phyloP scores from a whole-genome alignment of 768 basidiomycete genomes.

The Russula brevipes region DNA sequence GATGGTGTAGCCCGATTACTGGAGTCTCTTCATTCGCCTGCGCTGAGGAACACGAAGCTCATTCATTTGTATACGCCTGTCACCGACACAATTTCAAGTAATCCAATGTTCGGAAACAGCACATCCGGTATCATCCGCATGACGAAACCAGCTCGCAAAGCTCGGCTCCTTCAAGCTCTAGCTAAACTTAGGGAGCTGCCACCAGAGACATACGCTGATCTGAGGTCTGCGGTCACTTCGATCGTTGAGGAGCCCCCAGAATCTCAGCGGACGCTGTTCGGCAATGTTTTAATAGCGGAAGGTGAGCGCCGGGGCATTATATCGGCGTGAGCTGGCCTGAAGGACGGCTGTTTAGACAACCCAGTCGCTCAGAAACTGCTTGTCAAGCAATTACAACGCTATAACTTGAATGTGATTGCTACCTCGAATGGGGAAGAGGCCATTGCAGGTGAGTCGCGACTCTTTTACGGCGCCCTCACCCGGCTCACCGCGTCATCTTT shows the following conservation, averaged over 20 bases:
- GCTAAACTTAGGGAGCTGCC: slow-evolving; percentile 54
- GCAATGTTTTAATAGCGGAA: slow-evolving; percentile 69
- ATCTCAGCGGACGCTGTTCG: slow-evolving; percentile 52
- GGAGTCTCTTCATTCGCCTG: slow-evolving; percentile 35
- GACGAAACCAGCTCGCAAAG: slow-evolving; percentile 65
- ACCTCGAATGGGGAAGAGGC: slow-evolving; percentile 69
- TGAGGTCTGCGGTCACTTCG: slow-evolving; percentile 37
- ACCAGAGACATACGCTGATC: slow-evolving; percentile 37
- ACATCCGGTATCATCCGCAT: slow-evolving; percentile 57
- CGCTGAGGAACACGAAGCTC: slow-evolving; percentile 53
- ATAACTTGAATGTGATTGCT: slow-evolving; percentile 54
- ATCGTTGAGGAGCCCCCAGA: slow-evolving; percentile 44
- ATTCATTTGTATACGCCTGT: slow-evolving; percentile 72
- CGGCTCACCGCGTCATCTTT: slow-evolving; percentile 4
- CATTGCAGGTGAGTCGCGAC: slow-evolving; percentile 40
- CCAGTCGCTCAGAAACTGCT: slow-evolving; percentile 63
- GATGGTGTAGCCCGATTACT: slow-evolving; percentile 53
- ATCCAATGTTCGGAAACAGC: slow-evolving; percentile 46
- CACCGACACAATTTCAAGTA: slow-evolving; percentile 47
- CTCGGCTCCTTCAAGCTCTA: slow-evolving; percentile 55
- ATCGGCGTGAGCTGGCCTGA: neutral
- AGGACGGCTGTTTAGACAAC: slow-evolving; percentile 45
- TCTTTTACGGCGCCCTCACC: neutral
- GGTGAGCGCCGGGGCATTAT: slow-evolving; percentile 35
- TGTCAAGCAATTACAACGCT: slow-evolving; percentile 60